Percentiles rank a stretch among this genome's conserved stretches.
These are phyloP conservation scores for Alternaria postmessia DNA, from an alignment of 2,329 filamentous ascomycete genomes.

Conservation along the genomic window DNA sequence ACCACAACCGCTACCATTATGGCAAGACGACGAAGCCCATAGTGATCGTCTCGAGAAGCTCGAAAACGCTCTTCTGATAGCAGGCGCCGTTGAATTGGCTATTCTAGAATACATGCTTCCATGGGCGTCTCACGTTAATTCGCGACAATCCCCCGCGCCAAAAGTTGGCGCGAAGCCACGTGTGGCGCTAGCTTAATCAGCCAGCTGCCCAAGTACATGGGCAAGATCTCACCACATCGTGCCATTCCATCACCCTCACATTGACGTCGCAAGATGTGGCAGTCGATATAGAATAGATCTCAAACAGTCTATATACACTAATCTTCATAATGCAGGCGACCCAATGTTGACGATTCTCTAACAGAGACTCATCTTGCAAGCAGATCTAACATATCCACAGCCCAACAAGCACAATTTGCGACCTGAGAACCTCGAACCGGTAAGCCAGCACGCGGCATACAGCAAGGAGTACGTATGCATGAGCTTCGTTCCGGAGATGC, in stretches of 20 bases:
- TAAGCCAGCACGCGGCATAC: background rate
- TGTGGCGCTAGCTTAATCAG: conserved; percentile 20
- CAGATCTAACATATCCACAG: background rate
- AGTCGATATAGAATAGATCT: background rate
- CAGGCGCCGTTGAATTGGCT: conserved; percentile 26
- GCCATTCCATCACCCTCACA: background rate
- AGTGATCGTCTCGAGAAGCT: conserved; percentile 20
- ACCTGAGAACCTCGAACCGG: background rate
- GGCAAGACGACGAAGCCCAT: conserved; percentile 39
- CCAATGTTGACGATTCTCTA: background rate
- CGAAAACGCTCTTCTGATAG: conserved; percentile 27
- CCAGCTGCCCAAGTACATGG: background rate
- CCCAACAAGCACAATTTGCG: background rate
- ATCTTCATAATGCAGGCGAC: background rate
- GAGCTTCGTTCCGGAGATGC: background rate
- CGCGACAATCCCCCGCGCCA: conserved; percentile 23
- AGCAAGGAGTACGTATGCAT: background rate
- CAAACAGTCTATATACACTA: background rate
- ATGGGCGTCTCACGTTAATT: conserved; percentile 23
- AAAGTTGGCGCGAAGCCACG: conserved; percentile 28
- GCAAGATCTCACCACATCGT: background rate
- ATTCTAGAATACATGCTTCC: conserved; percentile 43
- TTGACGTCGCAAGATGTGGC: background rate
- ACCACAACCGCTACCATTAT: conserved; percentile 22
- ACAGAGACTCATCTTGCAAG: background rate